A percentile compares a stretch with the other conserved stretches of the same genome.
phyloP scores from a whole-genome alignment of 1,284 basidiomycete genomes.

The Ganoderma resinaceum region DNA sequence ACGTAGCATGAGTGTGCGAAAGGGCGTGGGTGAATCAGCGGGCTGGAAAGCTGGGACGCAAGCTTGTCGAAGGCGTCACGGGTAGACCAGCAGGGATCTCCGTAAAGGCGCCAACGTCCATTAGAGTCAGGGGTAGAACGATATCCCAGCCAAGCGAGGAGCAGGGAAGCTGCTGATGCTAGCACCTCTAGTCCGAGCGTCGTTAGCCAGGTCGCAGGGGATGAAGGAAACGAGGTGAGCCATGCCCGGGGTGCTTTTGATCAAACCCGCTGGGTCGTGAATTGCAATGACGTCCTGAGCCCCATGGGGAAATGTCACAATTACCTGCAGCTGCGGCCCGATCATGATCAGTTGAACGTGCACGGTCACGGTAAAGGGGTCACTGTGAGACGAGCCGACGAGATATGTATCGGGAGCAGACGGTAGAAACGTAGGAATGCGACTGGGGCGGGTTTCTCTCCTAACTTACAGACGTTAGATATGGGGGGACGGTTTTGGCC shows the following conservation, averaged over 20 bases:
- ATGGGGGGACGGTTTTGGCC: too few relatives aligned
- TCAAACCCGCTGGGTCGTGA: not conserved
- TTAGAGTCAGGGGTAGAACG: too few relatives aligned
- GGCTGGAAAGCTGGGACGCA: constrained; percentile 43
- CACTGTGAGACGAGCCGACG: too few relatives aligned
- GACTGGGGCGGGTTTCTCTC: too few relatives aligned
- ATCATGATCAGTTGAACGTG: too few relatives aligned
- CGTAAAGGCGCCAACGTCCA: constrained; percentile 31
- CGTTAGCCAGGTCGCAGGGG: not conserved
- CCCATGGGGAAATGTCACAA: too few relatives aligned
- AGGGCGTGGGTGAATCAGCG: constrained; percentile 45
- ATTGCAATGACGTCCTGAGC: not conserved
- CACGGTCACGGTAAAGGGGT: too few relatives aligned
- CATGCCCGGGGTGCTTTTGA: not conserved
- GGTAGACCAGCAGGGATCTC: constrained; percentile 50
- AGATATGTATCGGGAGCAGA: not conserved
- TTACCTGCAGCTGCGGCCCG: too few relatives aligned
- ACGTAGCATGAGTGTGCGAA: constrained; percentile 47
- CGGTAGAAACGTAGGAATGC: not conserved
- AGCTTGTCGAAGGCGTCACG: constrained; percentile 42
- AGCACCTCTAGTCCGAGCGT: not conserved
- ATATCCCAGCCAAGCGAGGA: not conserved
- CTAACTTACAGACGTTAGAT: too few relatives aligned
- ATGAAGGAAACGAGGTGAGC: not conserved
- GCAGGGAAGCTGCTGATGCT: not conserved